These are phyloP conservation scores for Hymenochaete sp. DNA, from an alignment of 1,284 basidiomycete genomes.

Conservation along the genomic window DNA sequence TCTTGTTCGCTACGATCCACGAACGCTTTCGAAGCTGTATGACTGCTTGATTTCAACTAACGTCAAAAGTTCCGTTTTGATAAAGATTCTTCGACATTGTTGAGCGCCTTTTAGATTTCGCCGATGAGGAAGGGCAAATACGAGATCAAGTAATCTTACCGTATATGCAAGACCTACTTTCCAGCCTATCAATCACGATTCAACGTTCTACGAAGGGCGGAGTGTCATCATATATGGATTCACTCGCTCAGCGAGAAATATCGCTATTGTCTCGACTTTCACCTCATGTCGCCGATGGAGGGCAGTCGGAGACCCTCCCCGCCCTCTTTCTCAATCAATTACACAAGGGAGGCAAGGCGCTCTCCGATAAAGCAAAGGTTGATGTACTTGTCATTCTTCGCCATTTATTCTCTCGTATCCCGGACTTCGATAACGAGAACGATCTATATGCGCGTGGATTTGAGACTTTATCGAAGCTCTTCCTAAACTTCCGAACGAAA, in stretches of 20 bases:
- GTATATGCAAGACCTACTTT: constrained; percentile 68
- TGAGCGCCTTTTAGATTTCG: constrained; percentile 60
- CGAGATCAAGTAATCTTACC: constrained; percentile 61
- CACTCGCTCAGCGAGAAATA: constrained; percentile 76
- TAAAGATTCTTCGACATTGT: constrained; percentile 82
- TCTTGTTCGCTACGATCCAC: constrained; percentile 64
- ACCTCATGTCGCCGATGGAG: constrained; percentile 59
- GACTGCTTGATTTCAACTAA: constrained; percentile 74
- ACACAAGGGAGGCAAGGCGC: constrained; percentile 64
- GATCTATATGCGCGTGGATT: constrained; percentile 55
- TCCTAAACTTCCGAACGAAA: constrained; percentile 67
- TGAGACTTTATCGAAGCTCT: constrained; percentile 63
- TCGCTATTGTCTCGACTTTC: constrained; percentile 75
- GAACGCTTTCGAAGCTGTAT: constrained; percentile 71
- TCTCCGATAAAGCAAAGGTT: constrained; percentile 84
- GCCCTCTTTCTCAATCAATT: constrained; percentile 76
- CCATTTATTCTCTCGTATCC: constrained; percentile 66
- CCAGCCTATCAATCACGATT: constrained; percentile 66
- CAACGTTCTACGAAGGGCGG: constrained; percentile 47
- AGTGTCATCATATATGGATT: constrained; percentile 37
- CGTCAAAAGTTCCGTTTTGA: constrained; percentile 82
- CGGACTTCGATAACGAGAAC: constrained; percentile 47
- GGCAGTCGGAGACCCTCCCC: constrained; percentile 72
- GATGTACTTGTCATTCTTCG: constrained; percentile 76
- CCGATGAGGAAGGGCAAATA: constrained; percentile 42